A percentile compares a stretch with the other conserved stretches of the same genome.
phyloP scores from a whole-genome alignment of 257 asterid genomes.

The Osmanthus fragrans region DNA sequence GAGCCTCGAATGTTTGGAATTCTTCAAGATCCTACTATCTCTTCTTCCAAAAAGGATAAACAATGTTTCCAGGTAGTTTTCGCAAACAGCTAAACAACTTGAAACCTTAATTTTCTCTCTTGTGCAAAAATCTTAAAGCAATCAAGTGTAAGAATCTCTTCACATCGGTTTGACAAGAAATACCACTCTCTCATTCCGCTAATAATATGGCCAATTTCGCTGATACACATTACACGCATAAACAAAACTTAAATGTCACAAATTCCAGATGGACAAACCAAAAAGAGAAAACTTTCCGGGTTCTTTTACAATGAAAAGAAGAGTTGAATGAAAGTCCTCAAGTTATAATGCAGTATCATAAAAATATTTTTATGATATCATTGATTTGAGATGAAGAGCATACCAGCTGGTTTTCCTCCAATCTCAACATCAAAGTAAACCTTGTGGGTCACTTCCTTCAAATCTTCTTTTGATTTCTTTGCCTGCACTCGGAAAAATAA shows the following conservation, averaged over 20 bases:
- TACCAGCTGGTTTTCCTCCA: constrained; percentile 85
- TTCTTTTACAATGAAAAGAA: neutral
- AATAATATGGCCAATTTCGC: neutral
- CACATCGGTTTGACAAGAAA: neutral
- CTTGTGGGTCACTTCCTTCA: constrained; percentile 75
- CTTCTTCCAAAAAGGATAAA: neutral
- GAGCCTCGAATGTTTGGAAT: neutral
- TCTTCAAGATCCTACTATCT: neutral
- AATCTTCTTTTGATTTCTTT: constrained; percentile 60
- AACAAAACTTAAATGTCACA: neutral
- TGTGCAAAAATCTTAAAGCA: no score
- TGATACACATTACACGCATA: neutral
- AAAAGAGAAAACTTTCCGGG: neutral
- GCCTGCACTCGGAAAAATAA: constrained; percentile 53
- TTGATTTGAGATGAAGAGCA: constrained; percentile 13
- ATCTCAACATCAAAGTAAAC: constrained; percentile 86
- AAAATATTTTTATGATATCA: no score
- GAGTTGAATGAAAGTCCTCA: neutral
- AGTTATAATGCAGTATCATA: no score
- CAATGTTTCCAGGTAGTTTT: no score
- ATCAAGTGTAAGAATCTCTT: neutral
- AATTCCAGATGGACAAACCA: neutral
- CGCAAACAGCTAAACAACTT: neutral
- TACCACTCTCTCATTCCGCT: neutral
- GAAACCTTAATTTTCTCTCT: no score